Evolutionary conservation across 2,329 filamentous ascomycete genomes (phyloP), one percentile per base, ranked within the genome.

Genomic region (Emergomyces pasteurianus): DNA sequence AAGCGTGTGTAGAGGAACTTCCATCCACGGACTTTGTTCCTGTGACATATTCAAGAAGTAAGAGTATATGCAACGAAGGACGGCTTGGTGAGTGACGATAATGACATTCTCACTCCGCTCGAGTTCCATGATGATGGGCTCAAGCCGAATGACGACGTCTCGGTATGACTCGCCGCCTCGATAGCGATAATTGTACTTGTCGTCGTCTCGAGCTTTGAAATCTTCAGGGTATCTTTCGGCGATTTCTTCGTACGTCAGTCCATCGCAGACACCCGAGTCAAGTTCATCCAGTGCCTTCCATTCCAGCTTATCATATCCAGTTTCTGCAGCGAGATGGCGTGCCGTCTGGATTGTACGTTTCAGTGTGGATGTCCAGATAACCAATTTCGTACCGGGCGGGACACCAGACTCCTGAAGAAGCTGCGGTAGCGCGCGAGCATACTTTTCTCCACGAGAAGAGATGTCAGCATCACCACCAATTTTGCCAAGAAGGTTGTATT

Each of bases 121-220:
- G 58, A 99, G 81, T 74, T 99, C 94, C 94, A 99, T 99, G 77
- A 99, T 99, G 76, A 99, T 99, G 64, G 94, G 94, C 72, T 99
- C 94, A 0, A 99, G 85, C 0, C 94, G 90, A 69, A 96, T 97
- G 47, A 99, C 94, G 1, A 99, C 92, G 70, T 99, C 94, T 60
- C 92, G 89, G 74, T 99, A 89, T 63, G 89, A 95, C 77, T 99
- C 94, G 59, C 94, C 94, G 64, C 94, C 94, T 5, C 94, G 87
- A 76, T 99, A 99, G 61, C 94, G 90, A 78, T 99, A 99, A 79
- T 99, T 97, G 83, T 97, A 97, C 77, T 99, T 99, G 80, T 99
- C 94, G 67, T 96, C 90, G 74, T 99, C 94, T 64, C 94, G 90
- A 40, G 92, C 91, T 57, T 86, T 85, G 77, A 99, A 99, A 77